These are phyloP conservation scores for Pseudogymnoascus sp. DNA, from an alignment of 2,329 filamentous ascomycete genomes.

Conservation along the genomic window DNA sequence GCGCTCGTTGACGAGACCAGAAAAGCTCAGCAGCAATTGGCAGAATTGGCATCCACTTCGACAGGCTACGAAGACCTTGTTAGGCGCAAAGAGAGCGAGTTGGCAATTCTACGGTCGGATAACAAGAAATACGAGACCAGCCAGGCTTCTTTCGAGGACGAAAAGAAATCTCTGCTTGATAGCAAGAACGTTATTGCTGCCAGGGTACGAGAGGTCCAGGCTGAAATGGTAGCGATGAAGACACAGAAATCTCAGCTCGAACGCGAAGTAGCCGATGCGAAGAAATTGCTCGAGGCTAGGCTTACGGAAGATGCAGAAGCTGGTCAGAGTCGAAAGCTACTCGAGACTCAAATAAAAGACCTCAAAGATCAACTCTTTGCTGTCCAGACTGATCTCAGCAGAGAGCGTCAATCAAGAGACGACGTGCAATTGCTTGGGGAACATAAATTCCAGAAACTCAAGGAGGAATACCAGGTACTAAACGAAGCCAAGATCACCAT, in stretches of 20 bases:
- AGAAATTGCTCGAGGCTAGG: constrained; percentile 76
- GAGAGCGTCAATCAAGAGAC: constrained; percentile 87
- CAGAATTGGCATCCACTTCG: constrained; percentile 81
- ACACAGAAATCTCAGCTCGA: constrained; percentile 79
- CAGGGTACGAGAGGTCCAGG: constrained; percentile 76
- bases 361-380: constrained; percentile 81
- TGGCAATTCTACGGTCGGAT: constrained; percentile 77
- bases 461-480: constrained; percentile 77
- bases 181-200: constrained; percentile 75
- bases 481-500: constrained; percentile 96
- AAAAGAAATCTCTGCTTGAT: constrained; percentile 62
- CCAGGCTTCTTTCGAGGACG: constrained; percentile 69
- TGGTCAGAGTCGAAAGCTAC: constrained; percentile 69
- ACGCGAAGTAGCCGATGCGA: constrained; percentile 83
- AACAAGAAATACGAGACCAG: constrained; percentile 78
- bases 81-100: constrained; percentile 86
- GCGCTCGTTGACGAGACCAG: constrained; percentile 75
- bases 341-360: constrained; percentile 81
- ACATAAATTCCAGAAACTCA: constrained; percentile 75
- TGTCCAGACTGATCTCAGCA: constrained; percentile 79
- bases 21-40: constrained; percentile 75
- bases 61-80: constrained; percentile 94
- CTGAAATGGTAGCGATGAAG: constrained; percentile 79
- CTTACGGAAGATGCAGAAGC: constrained; percentile 86
- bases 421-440: constrained; percentile 88